Base-by-base conservation (phyloP, 768 basidiomycete species). In the Hebeloma cylindrosporum region DNA sequence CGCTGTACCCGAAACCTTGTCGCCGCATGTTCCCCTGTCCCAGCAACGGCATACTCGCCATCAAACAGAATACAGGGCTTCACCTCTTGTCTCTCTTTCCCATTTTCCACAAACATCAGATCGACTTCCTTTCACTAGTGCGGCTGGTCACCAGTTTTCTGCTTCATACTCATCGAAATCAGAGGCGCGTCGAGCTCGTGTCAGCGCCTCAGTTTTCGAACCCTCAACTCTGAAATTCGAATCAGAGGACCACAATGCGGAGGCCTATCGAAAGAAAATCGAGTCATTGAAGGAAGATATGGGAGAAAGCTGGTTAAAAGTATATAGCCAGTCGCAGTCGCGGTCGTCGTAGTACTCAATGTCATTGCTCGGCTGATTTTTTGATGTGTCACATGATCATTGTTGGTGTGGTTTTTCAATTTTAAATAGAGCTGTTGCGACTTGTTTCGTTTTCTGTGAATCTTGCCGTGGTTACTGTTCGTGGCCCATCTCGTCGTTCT, bases 281-380 rank as follows among this genome's bases (percentile, higher is more conserved):
- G 92, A 93, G 70, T 83, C 83, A 13, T 57, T 94, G 61, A 82
- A 88, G 62, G 75, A 80, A 47, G 92, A 94, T 57, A 91, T 93
- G 75, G 92, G 92, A 2, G 92, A 93, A 17, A 82, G 83, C 7
- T 94, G 89, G 90, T 58, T 94, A 58, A 87, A 85, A 63, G 88
- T 93, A 25, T 83, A 87, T 56, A 87, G 80, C 33, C 66, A 68
- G 50, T 62, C 53, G 22, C 52, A 62, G 33, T 48, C 52, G 27
- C 48, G 21, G 29, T 50, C 42, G 18, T 37, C 11, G n/a, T n/a
- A n/a, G n/a, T n/a, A 8, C 29, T 30, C 3, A 3, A 18, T 37
- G 2, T 14, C 36, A 18, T 29, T 41, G 36, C 31, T 40, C 20
- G 38, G 29, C 28, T 43, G 14, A 11, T 25, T 47, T 33, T 6